phyloP scores from a whole-genome alignment of 345 rosid genomes.

The Brassica incana region DNA sequence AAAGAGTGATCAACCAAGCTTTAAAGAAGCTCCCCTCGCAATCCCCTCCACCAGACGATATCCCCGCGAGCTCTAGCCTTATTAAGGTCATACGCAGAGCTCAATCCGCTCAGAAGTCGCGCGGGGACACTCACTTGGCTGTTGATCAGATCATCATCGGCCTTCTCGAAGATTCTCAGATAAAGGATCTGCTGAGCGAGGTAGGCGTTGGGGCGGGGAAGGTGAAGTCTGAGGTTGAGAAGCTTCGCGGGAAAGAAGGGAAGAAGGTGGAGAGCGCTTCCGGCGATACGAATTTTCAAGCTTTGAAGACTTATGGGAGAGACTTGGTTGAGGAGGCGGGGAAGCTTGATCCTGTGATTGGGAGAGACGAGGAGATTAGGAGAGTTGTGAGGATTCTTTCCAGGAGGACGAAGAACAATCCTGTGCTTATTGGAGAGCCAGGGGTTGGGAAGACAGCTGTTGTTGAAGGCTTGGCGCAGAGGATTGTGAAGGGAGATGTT shows the following conservation, averaged over 20 bases:
- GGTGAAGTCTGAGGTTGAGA: conserved; percentile 77
- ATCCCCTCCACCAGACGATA: conserved; percentile 70
- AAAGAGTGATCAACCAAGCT: conserved; percentile 69
- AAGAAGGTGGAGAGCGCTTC: conserved; percentile 89
- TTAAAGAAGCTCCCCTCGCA: conserved; percentile 81
- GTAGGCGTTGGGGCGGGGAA: conserved; percentile 56
- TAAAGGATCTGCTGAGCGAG: conserved; percentile 65
- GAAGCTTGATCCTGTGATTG: conserved; percentile 91
- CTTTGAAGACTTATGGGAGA: conserved; percentile 85
- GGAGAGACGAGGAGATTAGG: conserved; percentile 84
- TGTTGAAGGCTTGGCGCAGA: conserved; percentile 89
- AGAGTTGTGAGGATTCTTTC: conserved; percentile 83
- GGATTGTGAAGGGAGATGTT: conserved; percentile 84
- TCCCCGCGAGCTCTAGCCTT: conserved; percentile 71
- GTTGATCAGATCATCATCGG: conserved; percentile 80
- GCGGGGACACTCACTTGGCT: conserved; percentile 72
- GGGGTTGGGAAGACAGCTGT: conserved; percentile 97
- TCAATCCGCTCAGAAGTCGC: conserved; percentile 67
- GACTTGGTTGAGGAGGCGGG: conserved; percentile 93
- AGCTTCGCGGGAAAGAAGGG: conserved; percentile 88
- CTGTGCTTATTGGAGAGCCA: conserved; percentile 92
- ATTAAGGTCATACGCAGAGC: conserved; percentile 74
- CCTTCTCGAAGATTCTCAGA: conserved; percentile 83
- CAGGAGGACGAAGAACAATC: conserved; percentile 88
- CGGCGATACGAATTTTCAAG: conserved; percentile 75